Conservation (phyloP, 1,284 basidiomycete genomes). For the Fistulina hepatica region DNA sequence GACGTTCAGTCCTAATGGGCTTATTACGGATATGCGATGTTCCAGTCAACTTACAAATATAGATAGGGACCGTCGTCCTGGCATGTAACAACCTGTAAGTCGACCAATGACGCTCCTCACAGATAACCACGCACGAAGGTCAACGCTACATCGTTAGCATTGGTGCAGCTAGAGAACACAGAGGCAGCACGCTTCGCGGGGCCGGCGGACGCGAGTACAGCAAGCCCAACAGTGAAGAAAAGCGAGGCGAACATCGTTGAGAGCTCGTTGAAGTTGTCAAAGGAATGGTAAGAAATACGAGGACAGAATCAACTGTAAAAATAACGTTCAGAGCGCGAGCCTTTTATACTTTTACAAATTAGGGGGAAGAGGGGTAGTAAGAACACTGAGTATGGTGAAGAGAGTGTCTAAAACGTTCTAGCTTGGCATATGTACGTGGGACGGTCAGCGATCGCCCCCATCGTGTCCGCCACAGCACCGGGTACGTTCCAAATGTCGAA, state of each 20-base stretch:
- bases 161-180: conserved; percentile 23
- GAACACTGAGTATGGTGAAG: too few relatives aligned
- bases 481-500: too few relatives aligned
- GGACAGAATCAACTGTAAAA: too few relatives aligned
- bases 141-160: conserved; percentile 28
- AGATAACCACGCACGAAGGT: conserved; percentile 30
- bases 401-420: too few relatives aligned
- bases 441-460: too few relatives aligned
- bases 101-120: background rate
- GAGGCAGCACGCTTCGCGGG: conserved; percentile 15
- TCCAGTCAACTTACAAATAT: conserved; percentile 24
- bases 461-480: too few relatives aligned
- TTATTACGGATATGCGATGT: background rate
- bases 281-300: too few relatives aligned
- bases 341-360: too few relatives aligned
- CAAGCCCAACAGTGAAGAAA: background rate
- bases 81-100: background rate
- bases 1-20: background rate
- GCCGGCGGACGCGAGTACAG: conserved; percentile 1
- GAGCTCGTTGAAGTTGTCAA: background rate
- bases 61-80: conserved; percentile 38
- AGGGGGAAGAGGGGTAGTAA: too few relatives aligned
- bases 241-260: conserved; percentile 3
- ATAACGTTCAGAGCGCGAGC: too few relatives aligned
- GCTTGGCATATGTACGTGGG: too few relatives aligned